These are phyloP conservation scores for Mycena floridula DNA, from an alignment of 768 basidiomycete genomes.

Conservation along the genomic window DNA sequence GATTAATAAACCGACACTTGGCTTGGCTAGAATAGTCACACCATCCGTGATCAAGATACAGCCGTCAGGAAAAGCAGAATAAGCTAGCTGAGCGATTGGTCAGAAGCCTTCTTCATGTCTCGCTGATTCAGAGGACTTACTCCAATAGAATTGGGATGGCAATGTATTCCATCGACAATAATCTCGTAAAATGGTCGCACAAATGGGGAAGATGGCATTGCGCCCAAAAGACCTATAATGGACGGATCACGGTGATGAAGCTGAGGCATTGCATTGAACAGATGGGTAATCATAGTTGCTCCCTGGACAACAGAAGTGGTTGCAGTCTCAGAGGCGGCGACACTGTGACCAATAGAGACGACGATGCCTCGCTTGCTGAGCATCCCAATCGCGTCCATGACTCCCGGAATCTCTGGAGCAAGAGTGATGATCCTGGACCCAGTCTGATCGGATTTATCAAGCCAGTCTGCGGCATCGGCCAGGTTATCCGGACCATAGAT, in stretches of 20 bases:
- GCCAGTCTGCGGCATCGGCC: conserved; percentile 60
- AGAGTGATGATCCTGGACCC: conserved; percentile 79
- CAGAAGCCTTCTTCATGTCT: neutral
- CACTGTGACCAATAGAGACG: conserved; percentile 87
- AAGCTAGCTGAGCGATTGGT: conserved; percentile 55
- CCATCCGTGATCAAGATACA: conserved; percentile 90
- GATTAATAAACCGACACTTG: neutral
- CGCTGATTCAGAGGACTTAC: conserved; percentile 34
- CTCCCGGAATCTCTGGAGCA: conserved; percentile 83
- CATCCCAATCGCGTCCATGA: conserved; percentile 61
- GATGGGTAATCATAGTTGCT: conserved; percentile 82
- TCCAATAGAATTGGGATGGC: conserved; percentile 84
- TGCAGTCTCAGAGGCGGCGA: conserved; percentile 70
- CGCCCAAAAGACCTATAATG: conserved; percentile 82
- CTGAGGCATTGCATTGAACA: conserved; percentile 93
- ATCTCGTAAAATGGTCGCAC: conserved; percentile 79
- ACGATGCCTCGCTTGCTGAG: conserved; percentile 60
- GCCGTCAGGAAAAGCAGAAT: conserved; percentile 75
- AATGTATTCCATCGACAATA: conserved; percentile 89
- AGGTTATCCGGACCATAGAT: conserved; percentile 69
- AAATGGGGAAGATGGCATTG: conserved; percentile 46
- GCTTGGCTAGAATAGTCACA: conserved; percentile 23
- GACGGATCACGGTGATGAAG: conserved; percentile 88
- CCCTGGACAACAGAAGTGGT: conserved; percentile 65
- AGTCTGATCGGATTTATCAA: conserved; percentile 35